Base-by-base conservation (phyloP, 108 stramenopile species). In the Nitzschia sp. region DNA sequence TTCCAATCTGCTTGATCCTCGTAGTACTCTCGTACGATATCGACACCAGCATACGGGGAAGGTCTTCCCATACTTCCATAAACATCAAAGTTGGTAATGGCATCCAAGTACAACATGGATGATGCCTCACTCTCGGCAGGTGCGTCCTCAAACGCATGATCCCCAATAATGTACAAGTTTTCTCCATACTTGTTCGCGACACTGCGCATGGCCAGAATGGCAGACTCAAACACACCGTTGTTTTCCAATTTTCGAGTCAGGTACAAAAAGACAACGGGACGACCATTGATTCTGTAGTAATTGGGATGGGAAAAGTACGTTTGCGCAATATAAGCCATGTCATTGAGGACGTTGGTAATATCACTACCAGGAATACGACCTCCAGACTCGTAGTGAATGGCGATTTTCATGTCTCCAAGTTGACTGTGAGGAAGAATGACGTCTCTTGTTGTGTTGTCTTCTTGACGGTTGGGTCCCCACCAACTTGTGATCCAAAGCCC, bases 71-170 rank as follows among this genome's bases (percentile, higher is more conserved):
- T 65, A 25, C 37, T 43, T 2, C 77, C 77, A 51, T 72, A 78
- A 10, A 69, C 52, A 62, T 78, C 77, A 34, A 70, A 79, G 55
- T 75, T 75, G 40, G 78, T 79, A 15, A 79, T 46, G 0, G 69
- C 78, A 48, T 79, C 78, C 26, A 79, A 53, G 21, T 51, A 51
- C 29, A n/a, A 19, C 19, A 66, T 62, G 12, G 53, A 7, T 40
- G 41, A 37, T 7, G n/a, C 20, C 3, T 37, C 7, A 22, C 56
- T 56, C 11, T 42, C 20, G 7, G 11, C 21, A 5, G 73, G 73
- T 20, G 73, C 50, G 5, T 50, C 19, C 14, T 64, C 59, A 25
- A 51, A 79, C 10, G 56, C 63, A 15, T 75, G 70, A 50, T 79
- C 78, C 11, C 78, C 78, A 52, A 79, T 44, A 14, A 79, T 52